Evolutionary conservation across 2,329 filamentous ascomycete species (phyloP), one percentile per base, ranked within the genome.

Genomic region (Claviceps fusiformis): DNA sequence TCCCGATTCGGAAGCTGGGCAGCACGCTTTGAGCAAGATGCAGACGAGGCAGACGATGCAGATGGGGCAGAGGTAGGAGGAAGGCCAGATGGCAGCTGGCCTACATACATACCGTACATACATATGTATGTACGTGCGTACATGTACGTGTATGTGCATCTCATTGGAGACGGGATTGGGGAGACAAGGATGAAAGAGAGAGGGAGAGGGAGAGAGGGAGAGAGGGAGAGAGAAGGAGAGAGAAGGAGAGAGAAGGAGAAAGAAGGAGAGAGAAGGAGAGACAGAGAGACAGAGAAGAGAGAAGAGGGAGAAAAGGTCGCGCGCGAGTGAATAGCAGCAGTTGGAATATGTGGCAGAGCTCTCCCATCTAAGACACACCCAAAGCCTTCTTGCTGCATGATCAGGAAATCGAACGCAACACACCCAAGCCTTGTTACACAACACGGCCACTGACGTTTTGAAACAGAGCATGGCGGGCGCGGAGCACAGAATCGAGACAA

Each of bases 361-460:
- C 35, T 37, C 35, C 35, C 50, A 53, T 55, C 54, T 48, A 33
- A 53, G 50, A 49, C 54, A 55, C 7, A n/a, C 35, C 19, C 6
- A 27, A 39, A 46, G 43, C 39, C 49, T 35, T 47, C 11, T 27
- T 46, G 43, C 48, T 29, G 31, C 41, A 45, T 47, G 10, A 29
- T 52, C 49, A 29, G 48, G 29, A 55, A 52, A 35, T 35, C 27
- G 4, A 35, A 52, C 17, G 41, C 50, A 45, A 52, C 19, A 33
- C 35, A n/a, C 13, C 11, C 6, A 17, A 43, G 11, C 10, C 35
- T 43, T 19, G 48, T 41, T 29, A 27, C 48, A 52, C 49, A 19
- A 29, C 43, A 15, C 37, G 29, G 15, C n/a, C n/a, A 55, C 37
- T 44, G 41, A 44, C 50, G 41, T n/a, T 45, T 52, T 44, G 41